These are phyloP conservation scores for Ustilaginoidea virens DNA, from an alignment of 2,329 filamentous ascomycete species.

Conservation along the genomic window DNA sequence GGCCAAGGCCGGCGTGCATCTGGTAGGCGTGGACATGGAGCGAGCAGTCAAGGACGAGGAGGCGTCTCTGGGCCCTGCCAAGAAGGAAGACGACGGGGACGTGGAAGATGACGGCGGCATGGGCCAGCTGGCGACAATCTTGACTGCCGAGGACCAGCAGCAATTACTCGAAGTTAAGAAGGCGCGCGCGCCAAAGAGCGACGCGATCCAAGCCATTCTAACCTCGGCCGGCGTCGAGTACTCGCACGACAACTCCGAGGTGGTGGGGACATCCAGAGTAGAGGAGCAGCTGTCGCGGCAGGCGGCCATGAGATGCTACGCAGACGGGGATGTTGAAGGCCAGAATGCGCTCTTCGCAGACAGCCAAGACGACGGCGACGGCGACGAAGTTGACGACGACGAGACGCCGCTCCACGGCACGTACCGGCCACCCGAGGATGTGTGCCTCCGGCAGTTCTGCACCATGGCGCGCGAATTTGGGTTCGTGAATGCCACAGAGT, in stretches of 20 bases:
- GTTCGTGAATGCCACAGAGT: conserved; percentile 62
- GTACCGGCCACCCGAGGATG: conserved; percentile 60
- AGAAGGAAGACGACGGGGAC: conserved; percentile 33
- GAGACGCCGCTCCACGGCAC: conserved; percentile 17
- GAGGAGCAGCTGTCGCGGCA: conserved; percentile 69
- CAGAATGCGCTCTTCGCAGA: conserved; percentile 43
- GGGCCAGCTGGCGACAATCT: conserved; percentile 49
- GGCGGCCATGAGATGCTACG: conserved; percentile 46
- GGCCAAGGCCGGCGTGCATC: conserved; percentile 66
- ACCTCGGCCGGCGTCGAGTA: conserved; percentile 82
- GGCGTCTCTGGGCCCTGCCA: conserved; percentile 22
- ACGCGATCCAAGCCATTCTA: conserved; percentile 80
- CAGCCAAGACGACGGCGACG: conserved; percentile 21
- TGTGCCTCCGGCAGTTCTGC: conserved; percentile 74
- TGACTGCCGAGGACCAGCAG: conserved; percentile 31
- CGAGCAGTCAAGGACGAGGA: conserved; percentile 40
- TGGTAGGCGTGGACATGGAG: conserved; percentile 62
- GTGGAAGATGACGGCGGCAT: conserved; percentile 56
- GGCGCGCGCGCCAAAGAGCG: conserved; percentile 33
- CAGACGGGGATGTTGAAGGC: conserved; percentile 27
- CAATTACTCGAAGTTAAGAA: conserved; percentile 18
- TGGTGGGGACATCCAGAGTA: conserved; percentile 83
- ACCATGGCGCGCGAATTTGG: conserved; percentile 73
- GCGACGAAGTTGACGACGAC: conserved; percentile 14
- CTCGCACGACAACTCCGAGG: conserved; percentile 91